Conservation (phyloP, 208 protist genomes). For the Angomonas ambiguus region DNA sequence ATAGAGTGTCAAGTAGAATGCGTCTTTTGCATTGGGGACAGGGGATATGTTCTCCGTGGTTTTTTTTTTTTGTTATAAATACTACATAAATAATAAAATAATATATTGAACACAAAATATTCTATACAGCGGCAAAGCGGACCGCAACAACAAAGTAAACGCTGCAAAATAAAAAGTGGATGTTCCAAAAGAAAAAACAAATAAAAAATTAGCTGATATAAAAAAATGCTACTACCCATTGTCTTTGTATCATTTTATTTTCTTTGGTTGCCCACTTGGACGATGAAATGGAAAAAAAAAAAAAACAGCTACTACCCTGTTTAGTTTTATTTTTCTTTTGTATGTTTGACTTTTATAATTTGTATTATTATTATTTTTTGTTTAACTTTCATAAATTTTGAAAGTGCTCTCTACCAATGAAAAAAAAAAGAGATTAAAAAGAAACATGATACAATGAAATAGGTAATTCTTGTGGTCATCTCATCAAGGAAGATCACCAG, state of each 20-base stretch:
- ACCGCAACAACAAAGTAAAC: background rate
- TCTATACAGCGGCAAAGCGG: background rate
- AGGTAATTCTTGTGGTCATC: too few species aligned
- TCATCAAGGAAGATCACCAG: too few species aligned
- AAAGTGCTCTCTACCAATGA: too few species aligned
- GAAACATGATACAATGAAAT: too few species aligned
- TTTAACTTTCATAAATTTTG: too few species aligned
- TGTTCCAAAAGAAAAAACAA: conserved; percentile 1
- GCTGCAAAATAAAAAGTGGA: background rate
- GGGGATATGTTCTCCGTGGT: too few species aligned
- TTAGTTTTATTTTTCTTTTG: background rate
- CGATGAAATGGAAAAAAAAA: conserved; percentile 4
- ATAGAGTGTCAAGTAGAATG: too few species aligned
- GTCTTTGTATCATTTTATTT: background rate
- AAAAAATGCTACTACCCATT: conserved; percentile 11
- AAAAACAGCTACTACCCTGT: conserved; percentile 8
- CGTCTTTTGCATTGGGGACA: too few species aligned
- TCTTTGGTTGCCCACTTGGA: too few species aligned
- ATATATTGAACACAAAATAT: background rate
- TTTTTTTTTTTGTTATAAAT: background rate
- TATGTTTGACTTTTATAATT: background rate
- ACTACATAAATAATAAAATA: background rate
- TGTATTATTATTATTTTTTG: conserved; percentile 5
- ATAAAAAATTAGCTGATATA: background rate
- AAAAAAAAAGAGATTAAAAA: too few species aligned